phyloP scores from a whole-genome alignment of 2,329 filamentous ascomycete species.

The Ophiostoma ips region DNA sequence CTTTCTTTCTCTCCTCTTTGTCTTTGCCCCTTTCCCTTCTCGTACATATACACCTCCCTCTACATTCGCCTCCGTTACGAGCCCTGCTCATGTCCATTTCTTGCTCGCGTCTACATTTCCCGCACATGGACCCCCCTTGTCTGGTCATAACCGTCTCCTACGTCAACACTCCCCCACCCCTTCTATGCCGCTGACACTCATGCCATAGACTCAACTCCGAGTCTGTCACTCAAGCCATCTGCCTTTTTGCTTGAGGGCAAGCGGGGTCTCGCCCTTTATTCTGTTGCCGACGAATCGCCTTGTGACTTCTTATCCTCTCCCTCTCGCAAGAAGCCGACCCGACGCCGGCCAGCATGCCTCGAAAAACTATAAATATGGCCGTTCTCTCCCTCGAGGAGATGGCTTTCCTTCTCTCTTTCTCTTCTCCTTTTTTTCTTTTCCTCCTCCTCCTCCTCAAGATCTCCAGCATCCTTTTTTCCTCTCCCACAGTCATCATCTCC shows the following conservation, averaged over 20 bases:
- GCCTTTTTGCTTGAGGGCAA: conserved; percentile 18
- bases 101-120: conserved; percentile 1
- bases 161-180: conserved; percentile 3
- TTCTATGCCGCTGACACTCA: conserved; percentile 5
- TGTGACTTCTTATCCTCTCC: conserved; percentile 28
- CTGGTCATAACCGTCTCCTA: conserved; percentile 3
- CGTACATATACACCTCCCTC: not conserved
- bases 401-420: conserved; percentile 40
- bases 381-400: conserved; percentile 30
- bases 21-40: not conserved
- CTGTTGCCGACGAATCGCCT: conserved; percentile 28
- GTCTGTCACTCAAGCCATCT: conserved; percentile 18
- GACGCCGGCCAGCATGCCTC: conserved; percentile 22
- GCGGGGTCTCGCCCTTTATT: conserved; percentile 25
- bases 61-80: not conserved
- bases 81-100: not conserved
- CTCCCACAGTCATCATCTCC: not conserved
- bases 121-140: not conserved
- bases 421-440: conserved; percentile 44
- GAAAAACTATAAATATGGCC: conserved; percentile 50
- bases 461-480: conserved; percentile 6
- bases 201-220: conserved; percentile 6
- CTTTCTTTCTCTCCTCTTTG: not conserved
- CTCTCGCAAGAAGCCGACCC: conserved; percentile 21
- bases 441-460: conserved; percentile 15